phyloP scores from a whole-genome alignment of 768 basidiomycete species.

The Mycena crocata region DNA sequence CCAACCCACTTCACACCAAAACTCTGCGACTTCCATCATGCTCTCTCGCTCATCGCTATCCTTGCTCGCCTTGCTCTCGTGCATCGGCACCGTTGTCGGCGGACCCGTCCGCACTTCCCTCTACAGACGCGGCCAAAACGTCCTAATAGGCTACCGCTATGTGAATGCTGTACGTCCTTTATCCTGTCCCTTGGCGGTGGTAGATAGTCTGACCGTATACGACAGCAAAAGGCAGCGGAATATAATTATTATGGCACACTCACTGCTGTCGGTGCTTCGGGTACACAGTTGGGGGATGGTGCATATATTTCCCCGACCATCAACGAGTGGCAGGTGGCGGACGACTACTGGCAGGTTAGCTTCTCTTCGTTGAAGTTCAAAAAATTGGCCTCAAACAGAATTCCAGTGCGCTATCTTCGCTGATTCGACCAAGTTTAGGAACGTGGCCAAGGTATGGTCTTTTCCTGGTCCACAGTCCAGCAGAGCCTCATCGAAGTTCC shows the following conservation, averaged over 20 bases:
- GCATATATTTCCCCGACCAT: background rate
- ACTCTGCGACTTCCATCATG: background rate
- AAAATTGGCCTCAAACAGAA: background rate
- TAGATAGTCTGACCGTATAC: background rate
- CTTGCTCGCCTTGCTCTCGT: background rate
- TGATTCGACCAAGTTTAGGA: background rate
- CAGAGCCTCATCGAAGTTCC: background rate
- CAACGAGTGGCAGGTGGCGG: background rate
- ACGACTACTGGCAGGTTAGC: background rate
- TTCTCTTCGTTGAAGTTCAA: background rate
- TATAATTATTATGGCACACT: background rate
- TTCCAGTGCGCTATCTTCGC: background rate
- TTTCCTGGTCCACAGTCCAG: background rate
- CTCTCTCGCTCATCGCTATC: background rate
- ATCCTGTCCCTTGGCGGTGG: background rate
- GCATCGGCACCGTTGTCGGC: background rate
- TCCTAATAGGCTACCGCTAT: background rate
- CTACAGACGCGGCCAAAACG: background rate
- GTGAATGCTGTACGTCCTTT: background rate
- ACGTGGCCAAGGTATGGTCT: background rate
- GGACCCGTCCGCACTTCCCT: background rate
- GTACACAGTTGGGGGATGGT: background rate
- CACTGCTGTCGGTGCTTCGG: background rate
- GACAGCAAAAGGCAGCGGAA: background rate
- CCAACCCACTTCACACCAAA: background rate